These are phyloP conservation scores for Fusarium sp. DNA, from an alignment of 2,329 filamentous ascomycete species.

Conservation along the genomic window DNA sequence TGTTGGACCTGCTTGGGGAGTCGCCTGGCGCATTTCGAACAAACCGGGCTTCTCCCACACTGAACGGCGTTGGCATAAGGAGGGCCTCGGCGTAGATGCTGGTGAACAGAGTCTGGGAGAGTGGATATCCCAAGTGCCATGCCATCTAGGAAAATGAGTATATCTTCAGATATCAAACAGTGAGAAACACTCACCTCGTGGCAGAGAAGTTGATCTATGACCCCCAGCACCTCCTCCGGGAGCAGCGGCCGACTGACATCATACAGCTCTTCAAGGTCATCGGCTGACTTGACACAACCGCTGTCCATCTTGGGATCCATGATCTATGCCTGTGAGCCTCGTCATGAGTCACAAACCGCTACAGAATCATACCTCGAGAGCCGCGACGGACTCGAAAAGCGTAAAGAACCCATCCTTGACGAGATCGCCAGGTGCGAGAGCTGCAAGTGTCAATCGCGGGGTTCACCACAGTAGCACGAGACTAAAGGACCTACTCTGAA, in stretches of 20 bases:
- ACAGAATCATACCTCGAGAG: slow-evolving; percentile 72
- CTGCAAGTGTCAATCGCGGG: slow-evolving; percentile 57
- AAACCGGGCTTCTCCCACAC: slow-evolving; percentile 75
- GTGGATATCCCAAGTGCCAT: slow-evolving; percentile 95
- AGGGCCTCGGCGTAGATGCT: slow-evolving; percentile 90
- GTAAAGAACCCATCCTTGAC: slow-evolving; percentile 96
- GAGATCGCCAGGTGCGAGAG: slow-evolving; percentile 81
- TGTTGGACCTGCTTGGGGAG: slow-evolving; percentile 52
- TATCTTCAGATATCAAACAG: too few species aligned
- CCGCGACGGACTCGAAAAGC: slow-evolving; percentile 92
- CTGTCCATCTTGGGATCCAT: slow-evolving; percentile 99
- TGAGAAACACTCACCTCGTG: slow-evolving; percentile 73
- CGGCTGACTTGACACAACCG: slow-evolving; percentile 81
- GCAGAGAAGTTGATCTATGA: slow-evolving; percentile 93
- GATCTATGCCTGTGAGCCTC: slow-evolving; percentile 70
- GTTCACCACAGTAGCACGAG: slow-evolving; percentile 13
- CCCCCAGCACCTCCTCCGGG: slow-evolving; percentile 86
- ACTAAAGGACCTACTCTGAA: slow-evolving; percentile 58
- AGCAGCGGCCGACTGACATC: slow-evolving; percentile 76
- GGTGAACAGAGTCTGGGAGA: slow-evolving; percentile 94
- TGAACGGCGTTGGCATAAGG: slow-evolving; percentile 75
- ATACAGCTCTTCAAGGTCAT: slow-evolving; percentile 87
- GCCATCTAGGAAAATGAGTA: slow-evolving; percentile 73
- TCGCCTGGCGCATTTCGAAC: slow-evolving; percentile 50
- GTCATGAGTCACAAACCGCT: too few species aligned